These are phyloP conservation scores for Aspergillus sp. DNA, from an alignment of 2,329 filamentous ascomycete genomes.

Conservation along the genomic window DNA sequence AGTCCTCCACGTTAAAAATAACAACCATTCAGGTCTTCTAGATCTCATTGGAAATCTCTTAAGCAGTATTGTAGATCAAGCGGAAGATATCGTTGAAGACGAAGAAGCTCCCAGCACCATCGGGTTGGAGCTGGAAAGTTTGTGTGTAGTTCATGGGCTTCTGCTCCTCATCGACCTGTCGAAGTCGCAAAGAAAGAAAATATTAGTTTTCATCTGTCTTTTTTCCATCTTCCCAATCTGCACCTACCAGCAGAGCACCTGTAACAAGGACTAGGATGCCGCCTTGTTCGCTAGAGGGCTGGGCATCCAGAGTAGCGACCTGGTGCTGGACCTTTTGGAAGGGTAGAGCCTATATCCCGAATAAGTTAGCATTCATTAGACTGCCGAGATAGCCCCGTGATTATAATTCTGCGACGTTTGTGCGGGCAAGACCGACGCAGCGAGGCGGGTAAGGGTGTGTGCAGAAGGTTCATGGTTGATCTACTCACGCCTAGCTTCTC, in stretches of 20 bases:
- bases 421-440: not conserved
- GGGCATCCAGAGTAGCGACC: slow-evolving; percentile 75
- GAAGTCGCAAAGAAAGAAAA: not conserved
- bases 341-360: slow-evolving; percentile 62
- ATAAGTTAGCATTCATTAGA: not conserved
- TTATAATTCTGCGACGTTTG: not conserved
- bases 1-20: not conserved
- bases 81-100: slow-evolving; percentile 96
- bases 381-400: not conserved
- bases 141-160: slow-evolving; percentile 90
- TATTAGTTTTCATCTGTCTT: not conserved
- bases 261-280: slow-evolving; percentile 86
- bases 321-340: slow-evolving; percentile 81
- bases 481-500: slow-evolving; percentile 75
- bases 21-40: not conserved
- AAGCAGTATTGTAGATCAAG: slow-evolving; percentile 63
- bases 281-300: slow-evolving; percentile 67
- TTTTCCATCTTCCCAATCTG: not conserved
- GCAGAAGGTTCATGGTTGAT: not conserved
- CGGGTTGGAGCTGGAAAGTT: slow-evolving; percentile 78
- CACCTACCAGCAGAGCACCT: slow-evolving; percentile 76
- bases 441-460: not conserved
- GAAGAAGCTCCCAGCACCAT: slow-evolving; percentile 69
- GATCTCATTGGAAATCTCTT: slow-evolving; percentile 6
- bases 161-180: slow-evolving; percentile 79